Percentiles rank a stretch among this genome's conserved stretches.
These are phyloP conservation scores for Arthrobotrys megalospora DNA, from an alignment of 2,329 filamentous ascomycete species.

Conservation along the genomic window DNA sequence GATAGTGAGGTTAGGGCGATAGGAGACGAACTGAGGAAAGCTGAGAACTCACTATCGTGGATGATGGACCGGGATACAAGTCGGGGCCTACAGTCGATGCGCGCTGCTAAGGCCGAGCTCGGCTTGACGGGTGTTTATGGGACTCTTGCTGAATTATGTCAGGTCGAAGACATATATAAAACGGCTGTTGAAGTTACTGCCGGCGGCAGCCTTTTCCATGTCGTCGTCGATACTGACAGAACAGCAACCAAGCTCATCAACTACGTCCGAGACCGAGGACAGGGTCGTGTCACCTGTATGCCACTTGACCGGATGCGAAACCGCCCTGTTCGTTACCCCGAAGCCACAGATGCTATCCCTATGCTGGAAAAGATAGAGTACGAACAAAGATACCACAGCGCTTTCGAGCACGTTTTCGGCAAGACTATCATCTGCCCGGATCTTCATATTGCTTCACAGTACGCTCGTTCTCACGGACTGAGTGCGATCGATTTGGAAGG, in stretches of 20 bases:
- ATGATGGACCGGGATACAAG: conserved; percentile 92
- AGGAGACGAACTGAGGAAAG: conserved; percentile 80
- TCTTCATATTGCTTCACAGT: conserved; percentile 87
- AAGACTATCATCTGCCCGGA: conserved; percentile 95
- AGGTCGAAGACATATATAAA: conserved; percentile 86
- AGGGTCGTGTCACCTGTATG: conserved; percentile 92
- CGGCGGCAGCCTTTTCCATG: conserved; percentile 93
- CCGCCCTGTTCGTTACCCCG: conserved; percentile 81
- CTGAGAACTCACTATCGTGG: conserved; percentile 82
- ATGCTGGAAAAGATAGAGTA: conserved; percentile 81
- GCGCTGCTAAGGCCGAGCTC: conserved; percentile 83
- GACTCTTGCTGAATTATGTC: conserved; percentile 91
- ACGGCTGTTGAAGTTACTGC: conserved; percentile 93
- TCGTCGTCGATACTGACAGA: conserved; percentile 91
- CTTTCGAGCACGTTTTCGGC: conserved; percentile 95
- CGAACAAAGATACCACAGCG: conserved; percentile 82
- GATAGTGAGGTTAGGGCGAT: conserved; percentile 83
- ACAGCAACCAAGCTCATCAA: conserved; percentile 86
- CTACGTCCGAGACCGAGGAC: conserved; percentile 67
- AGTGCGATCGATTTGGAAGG: conserved; percentile 95
- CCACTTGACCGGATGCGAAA: conserved; percentile 86
- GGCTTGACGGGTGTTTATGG: conserved; percentile 90
- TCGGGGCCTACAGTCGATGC: conserved; percentile 87
- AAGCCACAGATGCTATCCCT: conserved; percentile 87
- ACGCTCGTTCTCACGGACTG: conserved; percentile 90